phyloP scores from a whole-genome alignment of 2,329 filamentous ascomycete genomes.

The Neonectria neomacrospora region DNA sequence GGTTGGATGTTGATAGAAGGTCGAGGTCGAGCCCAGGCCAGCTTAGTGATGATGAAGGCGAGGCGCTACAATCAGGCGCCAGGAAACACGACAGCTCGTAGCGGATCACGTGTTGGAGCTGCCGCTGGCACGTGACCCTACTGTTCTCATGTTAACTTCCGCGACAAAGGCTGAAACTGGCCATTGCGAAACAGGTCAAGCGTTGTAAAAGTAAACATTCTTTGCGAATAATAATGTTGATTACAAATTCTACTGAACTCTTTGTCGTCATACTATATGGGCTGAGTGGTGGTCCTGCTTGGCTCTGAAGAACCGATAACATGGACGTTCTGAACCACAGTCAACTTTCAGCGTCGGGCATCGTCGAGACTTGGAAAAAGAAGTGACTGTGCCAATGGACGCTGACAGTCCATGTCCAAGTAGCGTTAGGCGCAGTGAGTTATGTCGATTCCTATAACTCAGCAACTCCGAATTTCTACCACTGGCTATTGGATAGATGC shows the following conservation, averaged over 20 bases:
- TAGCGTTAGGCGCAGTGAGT: not conserved
- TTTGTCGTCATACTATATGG: too few species aligned
- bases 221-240: not conserved
- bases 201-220: not conserved
- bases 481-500: not conserved
- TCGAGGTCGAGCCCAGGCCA: conserved; percentile 40
- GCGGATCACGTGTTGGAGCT: conserved; percentile 46
- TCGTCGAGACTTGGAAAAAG: not conserved
- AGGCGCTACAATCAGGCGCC: conserved; percentile 53
- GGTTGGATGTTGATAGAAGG: conserved; percentile 40
- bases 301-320: not conserved
- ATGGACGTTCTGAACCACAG: not conserved
- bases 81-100: conserved; percentile 58
- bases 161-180: not conserved
- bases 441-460: not conserved
- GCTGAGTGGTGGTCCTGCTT: too few species aligned
- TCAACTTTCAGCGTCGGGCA: not conserved
- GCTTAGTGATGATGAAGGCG: conserved; percentile 50
- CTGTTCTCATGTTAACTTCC: not conserved
- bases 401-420: not conserved
- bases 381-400: not conserved
- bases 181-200: not conserved
- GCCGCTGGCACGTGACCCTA: conserved; percentile 33
- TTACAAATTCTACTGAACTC: not conserved
- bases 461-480: not conserved